Conservation (phyloP, 2,329 filamentous ascomycete genomes). For the Cylindrodendrum hubeiense region DNA sequence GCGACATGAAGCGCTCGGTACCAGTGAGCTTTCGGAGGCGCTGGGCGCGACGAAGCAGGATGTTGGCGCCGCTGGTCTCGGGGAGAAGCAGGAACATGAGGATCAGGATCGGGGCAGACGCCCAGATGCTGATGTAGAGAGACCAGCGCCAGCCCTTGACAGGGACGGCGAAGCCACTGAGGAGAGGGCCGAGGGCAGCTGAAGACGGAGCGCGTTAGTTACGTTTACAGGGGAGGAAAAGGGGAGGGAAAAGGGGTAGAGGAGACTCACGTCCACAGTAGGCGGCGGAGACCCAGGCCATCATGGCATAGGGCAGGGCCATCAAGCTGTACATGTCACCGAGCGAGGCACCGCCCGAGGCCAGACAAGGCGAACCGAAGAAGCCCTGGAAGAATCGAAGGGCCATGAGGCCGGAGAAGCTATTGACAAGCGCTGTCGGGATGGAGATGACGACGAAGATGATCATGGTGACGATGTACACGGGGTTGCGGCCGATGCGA, state of each 20-base stretch:
- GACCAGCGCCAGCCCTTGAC: constrained; percentile 74
- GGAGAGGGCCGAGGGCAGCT: constrained; percentile 69
- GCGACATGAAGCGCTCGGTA: constrained; percentile 67
- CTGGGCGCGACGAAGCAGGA: constrained; percentile 70
- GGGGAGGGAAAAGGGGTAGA: not conserved
- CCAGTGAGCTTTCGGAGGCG: constrained; percentile 73
- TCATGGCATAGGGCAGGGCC: constrained; percentile 69
- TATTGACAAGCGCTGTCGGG: constrained; percentile 72
- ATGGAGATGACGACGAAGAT: constrained; percentile 77
- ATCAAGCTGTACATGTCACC: constrained; percentile 67
- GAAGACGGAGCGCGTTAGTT: constrained; percentile 40
- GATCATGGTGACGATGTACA: constrained; percentile 76
- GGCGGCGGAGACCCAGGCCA: constrained; percentile 68
- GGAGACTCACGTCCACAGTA: constrained; percentile 58
- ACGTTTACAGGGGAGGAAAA: constrained; percentile 41
- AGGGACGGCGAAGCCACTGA: constrained; percentile 71
- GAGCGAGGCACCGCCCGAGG: constrained; percentile 66
- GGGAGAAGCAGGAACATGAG: constrained; percentile 73
- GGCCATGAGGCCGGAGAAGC: constrained; percentile 73
- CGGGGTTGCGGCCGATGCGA: constrained; percentile 73
- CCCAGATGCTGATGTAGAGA: constrained; percentile 73
- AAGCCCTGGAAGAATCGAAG: constrained; percentile 75
- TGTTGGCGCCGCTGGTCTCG: constrained; percentile 71
- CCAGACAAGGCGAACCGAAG: constrained; percentile 75
- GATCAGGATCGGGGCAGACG: constrained; percentile 69